phyloP scores from a whole-genome alignment of 768 basidiomycete genomes.

The Boletus rubescentipes region DNA sequence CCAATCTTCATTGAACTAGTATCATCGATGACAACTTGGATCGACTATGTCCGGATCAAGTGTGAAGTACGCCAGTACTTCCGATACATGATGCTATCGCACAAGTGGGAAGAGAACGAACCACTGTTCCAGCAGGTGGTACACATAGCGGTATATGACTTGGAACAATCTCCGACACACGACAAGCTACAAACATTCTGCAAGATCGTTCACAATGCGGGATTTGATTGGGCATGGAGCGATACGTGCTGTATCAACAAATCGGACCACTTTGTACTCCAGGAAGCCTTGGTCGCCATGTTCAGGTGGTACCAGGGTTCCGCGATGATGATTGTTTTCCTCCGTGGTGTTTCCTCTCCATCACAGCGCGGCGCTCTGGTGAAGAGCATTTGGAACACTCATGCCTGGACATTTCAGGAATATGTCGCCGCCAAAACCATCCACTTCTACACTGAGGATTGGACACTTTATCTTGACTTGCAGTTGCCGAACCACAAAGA shows the following conservation, averaged over 20 bases:
- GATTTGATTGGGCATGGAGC: background rate
- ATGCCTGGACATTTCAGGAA: background rate
- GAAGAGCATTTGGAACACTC: background rate
- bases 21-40: background rate
- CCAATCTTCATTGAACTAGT: background rate
- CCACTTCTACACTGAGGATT: background rate
- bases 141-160: background rate
- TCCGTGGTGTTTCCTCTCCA: background rate
- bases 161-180: background rate
- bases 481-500: background rate
- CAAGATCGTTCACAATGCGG: background rate
- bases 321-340: background rate
- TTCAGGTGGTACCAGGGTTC: background rate
- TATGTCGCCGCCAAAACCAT: background rate
- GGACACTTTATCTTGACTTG: background rate
- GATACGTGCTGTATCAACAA: background rate
- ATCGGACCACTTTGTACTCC: background rate
- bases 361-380: background rate
- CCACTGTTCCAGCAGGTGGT: background rate
- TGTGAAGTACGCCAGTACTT: background rate
- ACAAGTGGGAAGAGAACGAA: background rate
- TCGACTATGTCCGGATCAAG: background rate
- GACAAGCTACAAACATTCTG: background rate
- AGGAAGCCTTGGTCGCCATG: background rate
- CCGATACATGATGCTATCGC: constrained; percentile 1